Conservation (phyloP, 768 basidiomycete genomes). For the Leccinum broughii region DNA sequence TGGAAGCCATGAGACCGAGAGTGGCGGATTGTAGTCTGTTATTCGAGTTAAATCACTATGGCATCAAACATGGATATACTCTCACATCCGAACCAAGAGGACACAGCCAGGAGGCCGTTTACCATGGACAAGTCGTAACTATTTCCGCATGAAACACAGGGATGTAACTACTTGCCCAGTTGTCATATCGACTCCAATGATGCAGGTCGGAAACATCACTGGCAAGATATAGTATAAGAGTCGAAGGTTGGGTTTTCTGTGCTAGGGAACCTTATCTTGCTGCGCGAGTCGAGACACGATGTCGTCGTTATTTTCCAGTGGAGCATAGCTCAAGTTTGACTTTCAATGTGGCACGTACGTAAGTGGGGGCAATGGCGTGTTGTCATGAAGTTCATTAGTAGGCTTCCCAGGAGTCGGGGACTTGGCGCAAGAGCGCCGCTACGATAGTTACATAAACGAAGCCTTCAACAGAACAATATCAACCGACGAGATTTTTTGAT, state of each 20-base stretch:
- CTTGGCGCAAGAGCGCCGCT: too few relatives aligned
- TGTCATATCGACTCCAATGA: too few relatives aligned
- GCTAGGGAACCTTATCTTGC: slow-evolving; percentile 59
- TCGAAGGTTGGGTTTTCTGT: slow-evolving; percentile 58
- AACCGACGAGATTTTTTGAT: too few relatives aligned
- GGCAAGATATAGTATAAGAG: slow-evolving; percentile 38
- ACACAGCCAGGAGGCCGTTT: not conserved
- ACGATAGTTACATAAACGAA: too few relatives aligned
- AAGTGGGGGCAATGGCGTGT: too few relatives aligned
- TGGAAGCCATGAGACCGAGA: not conserved
- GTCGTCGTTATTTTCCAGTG: not conserved
- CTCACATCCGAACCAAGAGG: not conserved
- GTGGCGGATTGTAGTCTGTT: not conserved
- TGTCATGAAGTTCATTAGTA: too few relatives aligned
- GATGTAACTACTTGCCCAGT: too few relatives aligned
- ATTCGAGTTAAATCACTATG: not conserved
- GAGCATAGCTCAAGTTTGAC: too few relatives aligned
- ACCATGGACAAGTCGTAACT: not conserved
- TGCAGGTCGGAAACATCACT: too few relatives aligned
- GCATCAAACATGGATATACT: not conserved
- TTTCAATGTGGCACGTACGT: too few relatives aligned
- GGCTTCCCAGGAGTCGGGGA: too few relatives aligned
- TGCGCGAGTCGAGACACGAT: slow-evolving; percentile 21
- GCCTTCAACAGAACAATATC: too few relatives aligned
- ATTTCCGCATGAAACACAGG: not conserved